Percentiles rank a stretch among this genome's conserved stretches.
Conservation (phyloP, 2,329 filamentous ascomycete species). For the Pleomassaria siparia region DNA sequence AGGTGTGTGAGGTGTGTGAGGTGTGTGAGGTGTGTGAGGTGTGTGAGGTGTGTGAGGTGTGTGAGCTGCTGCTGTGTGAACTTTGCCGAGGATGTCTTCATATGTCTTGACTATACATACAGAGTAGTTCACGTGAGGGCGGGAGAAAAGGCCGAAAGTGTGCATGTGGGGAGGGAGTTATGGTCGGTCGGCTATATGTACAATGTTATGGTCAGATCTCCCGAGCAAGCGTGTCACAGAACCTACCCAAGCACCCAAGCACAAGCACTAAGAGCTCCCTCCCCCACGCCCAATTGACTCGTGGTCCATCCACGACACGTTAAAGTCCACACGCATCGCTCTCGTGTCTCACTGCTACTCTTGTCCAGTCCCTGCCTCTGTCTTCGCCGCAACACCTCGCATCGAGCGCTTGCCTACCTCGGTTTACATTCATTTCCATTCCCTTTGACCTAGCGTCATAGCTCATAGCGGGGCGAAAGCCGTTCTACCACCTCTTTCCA, state of each 20-base stretch:
- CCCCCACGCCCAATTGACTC: conserved; percentile 15
- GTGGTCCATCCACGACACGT: conserved; percentile 7
- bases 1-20: no score
- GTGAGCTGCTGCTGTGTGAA: no score
- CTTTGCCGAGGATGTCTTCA: no score
- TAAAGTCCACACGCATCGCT: background rate
- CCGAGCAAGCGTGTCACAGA: background rate
- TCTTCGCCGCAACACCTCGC: background rate
- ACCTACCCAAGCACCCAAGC: no score
- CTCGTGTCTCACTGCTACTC: conserved; percentile 1
- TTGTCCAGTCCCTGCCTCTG: conserved; percentile 6
- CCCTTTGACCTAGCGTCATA: conserved; percentile 34
- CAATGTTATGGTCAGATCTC: conserved; percentile 12
- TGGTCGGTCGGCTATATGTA: conserved; percentile 2
- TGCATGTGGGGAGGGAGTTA: conserved; percentile 32
- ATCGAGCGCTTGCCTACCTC: conserved; percentile 23
- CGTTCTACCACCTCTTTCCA: conserved; percentile 14
- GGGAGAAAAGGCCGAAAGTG: conserved; percentile 27
- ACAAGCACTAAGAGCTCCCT: conserved; percentile 10
- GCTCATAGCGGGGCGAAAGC: conserved; percentile 27
- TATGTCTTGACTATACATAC: no score
- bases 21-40: no score
- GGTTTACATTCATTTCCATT: conserved; percentile 28
- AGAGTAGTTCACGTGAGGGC: background rate
- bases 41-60: no score